Evolutionary conservation across 2,329 filamentous ascomycete genomes (phyloP).

Genomic region (Cadophora malorum): DNA sequence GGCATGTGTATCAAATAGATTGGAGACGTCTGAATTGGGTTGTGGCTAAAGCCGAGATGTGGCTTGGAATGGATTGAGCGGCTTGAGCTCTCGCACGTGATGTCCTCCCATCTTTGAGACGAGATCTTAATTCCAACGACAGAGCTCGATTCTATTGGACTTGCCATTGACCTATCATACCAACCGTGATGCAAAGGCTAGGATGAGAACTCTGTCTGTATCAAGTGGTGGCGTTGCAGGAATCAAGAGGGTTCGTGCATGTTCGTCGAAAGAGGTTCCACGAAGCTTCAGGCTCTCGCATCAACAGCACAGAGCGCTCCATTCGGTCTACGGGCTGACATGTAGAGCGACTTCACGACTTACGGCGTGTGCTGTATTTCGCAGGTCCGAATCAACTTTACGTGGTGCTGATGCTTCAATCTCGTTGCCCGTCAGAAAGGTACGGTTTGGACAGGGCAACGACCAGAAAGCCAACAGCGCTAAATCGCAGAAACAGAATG

Average conservation of each 20-base stretch:
- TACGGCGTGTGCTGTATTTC: neutral
- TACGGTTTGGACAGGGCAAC: neutral
- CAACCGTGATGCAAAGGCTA: slow-evolving; percentile 15
- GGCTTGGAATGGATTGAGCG: neutral
- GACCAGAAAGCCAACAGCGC: neutral
- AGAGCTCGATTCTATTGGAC: neutral
- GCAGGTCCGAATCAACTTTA: neutral
- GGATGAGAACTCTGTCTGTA: slow-evolving; percentile 6
- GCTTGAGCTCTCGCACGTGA: neutral
- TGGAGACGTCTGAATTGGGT: slow-evolving; percentile 17
- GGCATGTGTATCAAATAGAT: slow-evolving; percentile 35
- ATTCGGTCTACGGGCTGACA: too few species aligned
- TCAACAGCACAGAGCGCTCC: neutral
- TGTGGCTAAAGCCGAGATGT: slow-evolving; percentile 4
- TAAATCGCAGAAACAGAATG: neutral
- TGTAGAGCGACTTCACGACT: neutral
- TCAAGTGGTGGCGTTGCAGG: slow-evolving; percentile 12
- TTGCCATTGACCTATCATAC: neutral
- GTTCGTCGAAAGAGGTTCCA: neutral
- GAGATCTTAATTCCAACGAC: neutral
- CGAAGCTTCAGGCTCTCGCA: neutral
- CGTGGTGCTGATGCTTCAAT: neutral
- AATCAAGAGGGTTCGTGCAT: neutral
- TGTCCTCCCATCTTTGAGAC: slow-evolving; percentile 1
- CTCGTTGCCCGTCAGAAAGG: neutral